These are phyloP conservation scores for Ustilago esculenta DNA, from an alignment of 1,284 basidiomycete species.

Conservation along the genomic window DNA sequence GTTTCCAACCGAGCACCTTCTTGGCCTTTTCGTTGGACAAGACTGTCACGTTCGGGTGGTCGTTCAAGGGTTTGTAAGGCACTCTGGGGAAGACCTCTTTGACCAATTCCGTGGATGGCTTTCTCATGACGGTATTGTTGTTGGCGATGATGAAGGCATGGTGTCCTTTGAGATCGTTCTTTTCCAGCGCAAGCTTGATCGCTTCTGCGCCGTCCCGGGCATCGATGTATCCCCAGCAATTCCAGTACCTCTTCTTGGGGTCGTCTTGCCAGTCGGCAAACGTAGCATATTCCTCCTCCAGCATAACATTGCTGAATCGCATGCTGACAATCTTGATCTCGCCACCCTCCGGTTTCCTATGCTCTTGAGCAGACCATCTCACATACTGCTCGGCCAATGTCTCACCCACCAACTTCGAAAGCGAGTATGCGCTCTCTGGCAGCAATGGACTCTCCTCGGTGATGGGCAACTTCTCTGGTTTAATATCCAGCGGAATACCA, in stretches of 20 bases:
- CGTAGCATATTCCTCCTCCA: slow-evolving; percentile 66
- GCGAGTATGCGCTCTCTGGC: slow-evolving; percentile 68
- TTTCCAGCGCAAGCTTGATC: slow-evolving; percentile 65
- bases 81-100: slow-evolving; percentile 66
- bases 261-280: slow-evolving; percentile 68
- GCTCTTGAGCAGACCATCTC: slow-evolving; percentile 64
- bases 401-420: slow-evolving; percentile 68
- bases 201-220: slow-evolving; percentile 68
- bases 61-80: slow-evolving; percentile 50
- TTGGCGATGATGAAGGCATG: slow-evolving; percentile 68
- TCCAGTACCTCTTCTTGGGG: slow-evolving; percentile 42
- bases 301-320: slow-evolving; percentile 68
- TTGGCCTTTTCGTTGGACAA: slow-evolving; percentile 68
- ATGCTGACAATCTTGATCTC: slow-evolving; percentile 67
- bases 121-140: slow-evolving; percentile 67
- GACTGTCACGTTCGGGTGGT: slow-evolving; percentile 50
- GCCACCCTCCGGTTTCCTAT: slow-evolving; percentile 11
- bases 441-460: slow-evolving; percentile 62
- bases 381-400: slow-evolving; percentile 67
- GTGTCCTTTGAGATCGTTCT: slow-evolving; percentile 61
- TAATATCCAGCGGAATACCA: slow-evolving; percentile 67
- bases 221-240: slow-evolving; percentile 63
- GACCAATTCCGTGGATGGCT: slow-evolving; percentile 65
- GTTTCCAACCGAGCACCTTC: slow-evolving; percentile 66
- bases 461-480: slow-evolving; percentile 64